A percentile compares a stretch with the other conserved stretches of the same genome.
Conservation (phyloP, 352 stramenopile species). For the Globisporangium recalcitrans region DNA sequence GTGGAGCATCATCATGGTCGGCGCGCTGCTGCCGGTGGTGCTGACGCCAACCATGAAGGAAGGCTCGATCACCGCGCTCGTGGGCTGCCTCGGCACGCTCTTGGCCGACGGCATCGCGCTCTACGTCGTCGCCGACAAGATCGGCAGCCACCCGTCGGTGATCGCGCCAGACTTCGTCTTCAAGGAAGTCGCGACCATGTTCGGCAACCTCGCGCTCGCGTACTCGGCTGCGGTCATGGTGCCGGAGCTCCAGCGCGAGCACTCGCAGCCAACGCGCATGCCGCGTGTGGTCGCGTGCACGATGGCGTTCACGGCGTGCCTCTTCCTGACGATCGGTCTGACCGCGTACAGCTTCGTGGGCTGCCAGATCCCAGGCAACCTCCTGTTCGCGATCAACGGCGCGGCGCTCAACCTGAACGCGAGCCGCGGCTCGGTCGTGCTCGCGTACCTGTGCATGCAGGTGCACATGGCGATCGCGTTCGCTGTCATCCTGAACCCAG, state of each 20-base stretch:
- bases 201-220: conserved; percentile 54
- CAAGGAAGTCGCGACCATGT: conserved; percentile 42
- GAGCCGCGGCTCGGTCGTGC: conserved; percentile 40
- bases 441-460: conserved; percentile 62
- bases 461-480: conserved; percentile 60
- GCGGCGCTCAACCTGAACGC: conserved; percentile 38
- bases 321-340: conserved; percentile 50
- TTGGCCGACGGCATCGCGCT: conserved; percentile 49
- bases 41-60: conserved; percentile 63
- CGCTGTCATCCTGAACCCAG: conserved; percentile 51
- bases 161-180: conserved; percentile 39
- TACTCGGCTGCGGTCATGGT: conserved; percentile 57
- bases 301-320: conserved; percentile 36
- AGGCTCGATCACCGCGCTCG: conserved; percentile 43
- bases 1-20: conserved; percentile 63
- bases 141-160: conserved; percentile 33
- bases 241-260: conserved; percentile 52
- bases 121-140: conserved; percentile 34
- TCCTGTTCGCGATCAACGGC: conserved; percentile 51
- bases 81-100: conserved; percentile 48
- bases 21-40: conserved; percentile 42
- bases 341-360: conserved; percentile 40
- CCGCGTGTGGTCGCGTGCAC: conserved; percentile 42
- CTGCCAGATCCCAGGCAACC: conserved; percentile 60
- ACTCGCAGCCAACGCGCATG: conserved; percentile 59